Evolutionary conservation across 129 eudicot species (phyloP).

Genomic region (Dittrichia graveolens): DNA sequence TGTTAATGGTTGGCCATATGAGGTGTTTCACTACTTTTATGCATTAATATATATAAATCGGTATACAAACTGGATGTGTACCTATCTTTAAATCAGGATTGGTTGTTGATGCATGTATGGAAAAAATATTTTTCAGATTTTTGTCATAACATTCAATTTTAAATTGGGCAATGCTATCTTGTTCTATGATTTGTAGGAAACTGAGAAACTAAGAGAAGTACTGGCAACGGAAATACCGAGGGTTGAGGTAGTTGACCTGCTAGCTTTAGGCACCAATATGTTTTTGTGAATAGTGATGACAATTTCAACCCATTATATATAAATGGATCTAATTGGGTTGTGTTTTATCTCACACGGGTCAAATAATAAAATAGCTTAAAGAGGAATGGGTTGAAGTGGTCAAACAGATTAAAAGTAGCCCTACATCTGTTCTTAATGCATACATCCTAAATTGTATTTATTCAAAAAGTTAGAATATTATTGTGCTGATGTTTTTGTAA

Average conservation of each 20-base stretch:
- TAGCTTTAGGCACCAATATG: conserved; percentile 1
- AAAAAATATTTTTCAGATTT: conserved; percentile 1
- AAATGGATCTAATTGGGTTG: background rate
- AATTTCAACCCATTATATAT: background rate
- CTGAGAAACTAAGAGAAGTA: conserved; percentile 61
- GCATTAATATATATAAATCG: background rate
- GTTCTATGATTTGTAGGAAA: conserved; percentile 48
- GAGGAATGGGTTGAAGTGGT: background rate
- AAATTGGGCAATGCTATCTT: conserved; percentile 7
- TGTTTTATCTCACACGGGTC: conserved; percentile 7
- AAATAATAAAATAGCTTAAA: background rate
- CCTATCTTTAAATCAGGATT: background rate
- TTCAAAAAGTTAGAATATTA: background rate
- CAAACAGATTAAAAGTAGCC: background rate
- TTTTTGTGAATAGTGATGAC: background rate
- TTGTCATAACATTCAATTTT: background rate
- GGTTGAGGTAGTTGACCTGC: conserved; percentile 58
- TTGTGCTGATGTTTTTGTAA: background rate
- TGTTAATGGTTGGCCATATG: conserved; percentile 82
- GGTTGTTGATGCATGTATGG: background rate
- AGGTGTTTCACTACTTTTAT: conserved; percentile 52
- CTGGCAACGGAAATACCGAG: conserved; percentile 70
- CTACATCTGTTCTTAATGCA: background rate
- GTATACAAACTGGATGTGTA: background rate
- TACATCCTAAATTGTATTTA: background rate